A percentile compares a stretch with the other conserved stretches of the same genome.
phyloP scores from a whole-genome alignment of 148 eudicot species.

The Cornus kousa region DNA sequence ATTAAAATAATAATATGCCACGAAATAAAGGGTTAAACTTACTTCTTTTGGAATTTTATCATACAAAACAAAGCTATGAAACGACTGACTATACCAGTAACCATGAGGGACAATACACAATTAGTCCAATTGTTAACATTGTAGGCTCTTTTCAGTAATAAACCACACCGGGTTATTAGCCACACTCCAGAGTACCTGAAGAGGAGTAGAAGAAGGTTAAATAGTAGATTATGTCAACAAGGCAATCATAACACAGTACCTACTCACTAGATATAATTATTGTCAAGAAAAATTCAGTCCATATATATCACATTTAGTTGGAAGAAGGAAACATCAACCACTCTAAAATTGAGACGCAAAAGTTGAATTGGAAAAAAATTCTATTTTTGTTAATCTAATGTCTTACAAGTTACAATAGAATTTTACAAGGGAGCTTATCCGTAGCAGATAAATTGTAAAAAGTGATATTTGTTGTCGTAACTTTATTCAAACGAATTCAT shows the following conservation, averaged over 20 bases:
- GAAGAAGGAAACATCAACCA: neutral
- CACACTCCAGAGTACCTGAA: conserved; percentile 86
- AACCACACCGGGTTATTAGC: conserved; percentile 85
- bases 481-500: no score
- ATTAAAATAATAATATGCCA: neutral
- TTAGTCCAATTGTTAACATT: conserved; percentile 49
- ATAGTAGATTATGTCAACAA: neutral
- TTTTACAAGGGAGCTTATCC: neutral
- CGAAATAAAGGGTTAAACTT: conserved; percentile 5
- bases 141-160: conserved; percentile 57
- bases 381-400: neutral
- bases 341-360: neutral
- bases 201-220: neutral
- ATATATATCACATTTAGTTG: neutral
- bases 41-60: conserved; percentile 61
- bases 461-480: neutral
- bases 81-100: conserved; percentile 56
- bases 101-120: conserved; percentile 49
- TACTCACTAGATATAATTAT: neutral
- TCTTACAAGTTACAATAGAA: neutral
- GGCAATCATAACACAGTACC: neutral
- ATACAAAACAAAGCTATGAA: conserved; percentile 59
- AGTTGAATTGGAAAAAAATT: neutral
- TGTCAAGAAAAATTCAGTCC: neutral
- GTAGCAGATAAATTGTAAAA: neutral